These are phyloP conservation scores for Yamadazyma philogaea DNA, from an alignment of 805 yeast genomes.

Conservation along the genomic window DNA sequence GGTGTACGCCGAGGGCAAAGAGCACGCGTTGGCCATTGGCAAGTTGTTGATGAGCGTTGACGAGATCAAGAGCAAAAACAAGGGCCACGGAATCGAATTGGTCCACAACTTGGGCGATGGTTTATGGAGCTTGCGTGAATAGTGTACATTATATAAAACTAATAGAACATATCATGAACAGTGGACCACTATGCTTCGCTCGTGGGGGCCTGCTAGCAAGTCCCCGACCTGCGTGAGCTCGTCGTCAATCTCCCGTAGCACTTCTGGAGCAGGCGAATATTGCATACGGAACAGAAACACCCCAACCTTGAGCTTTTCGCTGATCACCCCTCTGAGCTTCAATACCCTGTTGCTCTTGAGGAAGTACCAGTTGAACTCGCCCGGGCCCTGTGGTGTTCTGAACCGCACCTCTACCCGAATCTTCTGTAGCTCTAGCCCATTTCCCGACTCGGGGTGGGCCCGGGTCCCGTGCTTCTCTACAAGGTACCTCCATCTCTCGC, in stretches of 20 bases:
- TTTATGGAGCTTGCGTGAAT: constrained; percentile 63
- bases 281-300: constrained; percentile 24
- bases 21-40: constrained; percentile 88
- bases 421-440: constrained; percentile 8
- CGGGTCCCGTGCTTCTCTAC: constrained; percentile 30
- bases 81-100: constrained; percentile 87
- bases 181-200: background rate
- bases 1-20: constrained; percentile 90
- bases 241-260: constrained; percentile 24
- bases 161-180: constrained; percentile 3
- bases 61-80: constrained; percentile 77
- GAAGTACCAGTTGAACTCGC: constrained; percentile 15
- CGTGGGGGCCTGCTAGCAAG: background rate
- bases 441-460: background rate
- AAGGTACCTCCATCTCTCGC: constrained; percentile 44
- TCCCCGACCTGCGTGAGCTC: constrained; percentile 16
- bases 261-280: constrained; percentile 20
- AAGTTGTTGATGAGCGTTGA: constrained; percentile 82
- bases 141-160: constrained; percentile 14
- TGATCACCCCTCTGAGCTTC: constrained; percentile 32
- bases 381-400: background rate
- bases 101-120: constrained; percentile 88
- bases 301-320: constrained; percentile 17
- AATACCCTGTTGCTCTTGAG: constrained; percentile 27
- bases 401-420: constrained; percentile 10